Evolutionary conservation across 2,329 filamentous ascomycete genomes (phyloP), one percentile per base, ranked within the genome.

Genomic region (Cladophialophora immunda): DNA sequence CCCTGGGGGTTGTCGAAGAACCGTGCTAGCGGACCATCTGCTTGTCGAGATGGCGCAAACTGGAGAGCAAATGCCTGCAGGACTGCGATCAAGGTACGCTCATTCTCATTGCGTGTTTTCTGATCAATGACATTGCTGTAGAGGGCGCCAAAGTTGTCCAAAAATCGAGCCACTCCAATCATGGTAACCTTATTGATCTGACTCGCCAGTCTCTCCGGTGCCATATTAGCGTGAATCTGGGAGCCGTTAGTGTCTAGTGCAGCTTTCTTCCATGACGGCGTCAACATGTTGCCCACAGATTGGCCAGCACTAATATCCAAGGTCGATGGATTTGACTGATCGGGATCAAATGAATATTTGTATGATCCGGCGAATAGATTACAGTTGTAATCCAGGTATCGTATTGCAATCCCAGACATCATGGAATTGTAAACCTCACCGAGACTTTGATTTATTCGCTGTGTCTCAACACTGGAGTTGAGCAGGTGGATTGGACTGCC

Each of bases 321-420:
- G 17, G 22, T 11, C 6, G 34, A 29, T 19, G 27, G 22, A 1
- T 29, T 22, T 34, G 65, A 45, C 32, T 62, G 47, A 32, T 62
- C 58, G 27, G 41, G 8, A 13, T 65, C 66, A 57, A 68, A 68
- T 7, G 62, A 62, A 36, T 68, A 68, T 34, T 64, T 64, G 47
- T 68, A 68, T 6, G 66, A 52, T 4, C 66, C 62, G 30, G 66
- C 66, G 34, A 65, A 68, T n/a, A 68, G 62, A 25, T 68, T 68
- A 41, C 62, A 65, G 27, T 65, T 58, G 34, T 68, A 68, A 27
- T 68, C 66, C 4, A 68, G 62, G 38, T 68, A 68, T 47, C 66
- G 58, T 53, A 58, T 65, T 13, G 66, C 58, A 34, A 68, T 68
- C n/a, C 66, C 66, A 8, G 62, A 58, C 66, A 68, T 68, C 66